A percentile compares a stretch with the other conserved stretches of the same genome.
phyloP scores from a whole-genome alignment of 2,329 filamentous ascomycete genomes.

The Xenoacremonium recifei region DNA sequence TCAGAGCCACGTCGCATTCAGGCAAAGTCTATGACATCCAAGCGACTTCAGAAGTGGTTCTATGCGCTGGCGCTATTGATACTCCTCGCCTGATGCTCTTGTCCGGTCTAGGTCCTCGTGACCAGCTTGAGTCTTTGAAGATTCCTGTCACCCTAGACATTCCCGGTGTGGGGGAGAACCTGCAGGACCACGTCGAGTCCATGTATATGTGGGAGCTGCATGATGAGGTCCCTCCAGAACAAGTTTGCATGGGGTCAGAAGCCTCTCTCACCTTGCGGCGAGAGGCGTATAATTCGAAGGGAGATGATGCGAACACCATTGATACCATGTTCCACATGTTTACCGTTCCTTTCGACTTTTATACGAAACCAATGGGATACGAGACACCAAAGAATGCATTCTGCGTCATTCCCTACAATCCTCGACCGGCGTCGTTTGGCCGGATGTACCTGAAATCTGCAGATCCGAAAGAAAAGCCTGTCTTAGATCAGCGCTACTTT shows the following conservation, averaged over 20 bases:
- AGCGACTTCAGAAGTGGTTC: constrained; percentile 73
- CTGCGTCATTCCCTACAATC: constrained; percentile 92
- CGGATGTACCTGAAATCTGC: constrained; percentile 74
- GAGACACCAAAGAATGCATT: constrained; percentile 68
- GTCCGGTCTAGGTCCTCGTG: constrained; percentile 55
- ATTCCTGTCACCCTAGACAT: constrained; percentile 57
- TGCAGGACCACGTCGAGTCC: constrained; percentile 59
- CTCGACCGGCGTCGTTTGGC: constrained; percentile 75
- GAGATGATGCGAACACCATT: constrained; percentile 70
- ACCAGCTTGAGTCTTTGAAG: constrained; percentile 51
- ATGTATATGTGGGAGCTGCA: constrained; percentile 75
- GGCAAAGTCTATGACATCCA: constrained; percentile 55
- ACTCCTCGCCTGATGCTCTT: constrained; percentile 67
- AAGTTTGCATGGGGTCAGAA: constrained; percentile 90
- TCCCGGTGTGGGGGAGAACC: constrained; percentile 59
- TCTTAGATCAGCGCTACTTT: constrained; percentile 87
- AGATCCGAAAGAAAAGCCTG: constrained; percentile 75
- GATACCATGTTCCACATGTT: constrained; percentile 98
- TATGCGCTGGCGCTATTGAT: constrained; percentile 78
- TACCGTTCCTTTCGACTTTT: constrained; percentile 88
- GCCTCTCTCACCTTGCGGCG: constrained; percentile 85
- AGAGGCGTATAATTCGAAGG: constrained; percentile 64
- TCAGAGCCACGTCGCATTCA: constrained; percentile 62
- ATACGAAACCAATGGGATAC: constrained; percentile 79
- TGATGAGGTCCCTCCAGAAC: constrained; percentile 69